phyloP scores from a whole-genome alignment of 169 alveolate species.

The Plasmodium vinckei region DNA sequence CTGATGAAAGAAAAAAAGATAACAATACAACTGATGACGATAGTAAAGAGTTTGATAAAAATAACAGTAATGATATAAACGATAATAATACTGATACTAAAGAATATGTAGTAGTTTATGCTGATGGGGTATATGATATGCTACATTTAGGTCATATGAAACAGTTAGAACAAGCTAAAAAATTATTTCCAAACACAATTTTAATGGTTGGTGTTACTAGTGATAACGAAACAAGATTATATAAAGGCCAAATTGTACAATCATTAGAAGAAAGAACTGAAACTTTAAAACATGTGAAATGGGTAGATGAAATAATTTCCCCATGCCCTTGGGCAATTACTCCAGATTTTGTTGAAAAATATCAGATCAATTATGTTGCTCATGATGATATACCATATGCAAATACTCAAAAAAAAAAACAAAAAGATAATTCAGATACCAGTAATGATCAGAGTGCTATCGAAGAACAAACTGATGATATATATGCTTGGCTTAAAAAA shows the following conservation, averaged over 20 bases:
- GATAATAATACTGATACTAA: neutral
- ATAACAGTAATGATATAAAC: neutral
- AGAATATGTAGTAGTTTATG: slow-evolving; percentile 78
- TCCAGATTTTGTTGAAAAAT: slow-evolving; percentile 89
- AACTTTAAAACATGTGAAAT: slow-evolving; percentile 93
- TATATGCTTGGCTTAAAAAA: slow-evolving; percentile 90
- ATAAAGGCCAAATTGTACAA: slow-evolving; percentile 96
- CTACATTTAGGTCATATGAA: slow-evolving; percentile 97
- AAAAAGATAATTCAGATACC: slow-evolving; percentile 34
- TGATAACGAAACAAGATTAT: slow-evolving; percentile 93
- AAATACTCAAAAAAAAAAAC: slow-evolving; percentile 81
- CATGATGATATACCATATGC: slow-evolving; percentile 93
- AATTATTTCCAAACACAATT: slow-evolving; percentile 91
- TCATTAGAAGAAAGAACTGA: slow-evolving; percentile 94
- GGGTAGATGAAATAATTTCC: slow-evolving; percentile 97
- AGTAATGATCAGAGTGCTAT: neutral
- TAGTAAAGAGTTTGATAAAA: neutral
- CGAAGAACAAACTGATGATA: slow-evolving; percentile 86
- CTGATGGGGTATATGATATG: slow-evolving; percentile 97
- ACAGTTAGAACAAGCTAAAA: slow-evolving; percentile 96
- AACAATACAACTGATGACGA: neutral
- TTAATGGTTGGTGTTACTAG: slow-evolving; percentile 97
- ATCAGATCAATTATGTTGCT: slow-evolving; percentile 93
- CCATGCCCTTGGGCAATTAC: slow-evolving; percentile 96
- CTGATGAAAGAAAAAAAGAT: neutral